Evolutionary conservation across 306 rosid species (phyloP).

Genomic region (Nissolia schottii): DNA sequence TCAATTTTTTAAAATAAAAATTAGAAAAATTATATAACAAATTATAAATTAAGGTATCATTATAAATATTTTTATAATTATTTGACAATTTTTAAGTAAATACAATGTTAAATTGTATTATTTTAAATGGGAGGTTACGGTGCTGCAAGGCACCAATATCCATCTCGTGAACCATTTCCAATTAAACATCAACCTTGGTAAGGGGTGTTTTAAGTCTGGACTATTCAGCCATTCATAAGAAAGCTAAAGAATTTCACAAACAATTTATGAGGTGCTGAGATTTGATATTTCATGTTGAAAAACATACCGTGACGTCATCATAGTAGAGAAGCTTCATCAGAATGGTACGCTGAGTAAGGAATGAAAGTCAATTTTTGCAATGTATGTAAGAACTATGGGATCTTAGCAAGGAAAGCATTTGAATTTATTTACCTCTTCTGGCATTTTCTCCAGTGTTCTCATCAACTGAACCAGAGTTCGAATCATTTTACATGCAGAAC

Average conservation of each 20-base stretch:
- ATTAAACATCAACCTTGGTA: neutral
- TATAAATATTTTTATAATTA: too few species aligned
- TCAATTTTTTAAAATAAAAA: too few species aligned
- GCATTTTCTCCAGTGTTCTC: conserved; percentile 99
- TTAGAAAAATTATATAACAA: too few species aligned
- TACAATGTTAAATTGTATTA: too few species aligned
- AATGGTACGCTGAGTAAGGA: conserved; percentile 72
- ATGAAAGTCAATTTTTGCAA: conserved; percentile 13
- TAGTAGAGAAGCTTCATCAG: conserved; percentile 89
- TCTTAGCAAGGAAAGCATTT: conserved; percentile 13
- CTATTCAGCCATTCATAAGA: neutral
- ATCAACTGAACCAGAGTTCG: conserved; percentile 89
- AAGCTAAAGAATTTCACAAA: neutral
- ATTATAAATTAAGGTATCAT: too few species aligned
- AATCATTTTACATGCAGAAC: conserved; percentile 98
- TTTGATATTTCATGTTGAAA: conserved; percentile 12
- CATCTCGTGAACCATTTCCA: conserved; percentile 5
- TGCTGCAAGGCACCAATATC: too few species aligned
- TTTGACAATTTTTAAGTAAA: too few species aligned
- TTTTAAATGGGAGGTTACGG: too few species aligned
- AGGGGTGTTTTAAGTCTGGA: conserved; percentile 7
- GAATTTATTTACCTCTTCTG: conserved; percentile 67
- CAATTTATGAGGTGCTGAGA: neutral
- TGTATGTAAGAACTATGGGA: neutral
- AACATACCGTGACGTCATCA: conserved; percentile 79